Percentiles rank a stretch among this genome's conserved stretches.
phyloP scores from a whole-genome alignment of 148 eudicot genomes.

The Fagopyrum homotropicum region DNA sequence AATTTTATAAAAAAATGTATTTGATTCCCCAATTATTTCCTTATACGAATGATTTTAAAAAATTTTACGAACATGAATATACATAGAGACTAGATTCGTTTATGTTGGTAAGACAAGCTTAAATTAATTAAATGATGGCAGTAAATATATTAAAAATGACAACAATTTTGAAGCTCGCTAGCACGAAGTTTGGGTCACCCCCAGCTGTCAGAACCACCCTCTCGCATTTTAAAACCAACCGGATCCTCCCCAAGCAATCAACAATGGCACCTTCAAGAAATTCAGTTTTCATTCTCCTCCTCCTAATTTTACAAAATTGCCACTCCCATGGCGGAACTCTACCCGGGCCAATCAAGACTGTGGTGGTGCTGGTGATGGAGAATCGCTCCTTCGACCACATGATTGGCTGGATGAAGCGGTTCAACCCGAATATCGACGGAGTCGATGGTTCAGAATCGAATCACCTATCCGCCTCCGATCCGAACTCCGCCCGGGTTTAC shows the following conservation, averaged over 20 bases:
- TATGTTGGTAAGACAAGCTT: no score
- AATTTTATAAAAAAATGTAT: no score
- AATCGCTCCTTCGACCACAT: constrained; percentile 90
- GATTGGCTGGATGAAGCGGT: constrained; percentile 77
- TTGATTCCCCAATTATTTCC: no score
- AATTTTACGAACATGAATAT: no score
- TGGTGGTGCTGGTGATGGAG: constrained; percentile 76
- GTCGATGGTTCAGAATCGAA: constrained; percentile 62
- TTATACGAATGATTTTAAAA: no score
- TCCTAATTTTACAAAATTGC: constrained; percentile 8
- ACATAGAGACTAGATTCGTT: no score
- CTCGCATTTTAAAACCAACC: background rate
- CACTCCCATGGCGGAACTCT: constrained; percentile 1
- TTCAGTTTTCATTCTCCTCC: constrained; percentile 16
- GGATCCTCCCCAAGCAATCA: background rate
- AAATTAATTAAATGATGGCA: no score
- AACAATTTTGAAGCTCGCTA: no score
- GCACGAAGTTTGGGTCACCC: no score
- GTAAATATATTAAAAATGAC: no score
- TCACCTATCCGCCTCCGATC: constrained; percentile 37
- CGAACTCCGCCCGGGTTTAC: constrained; percentile 29
- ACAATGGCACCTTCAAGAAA: background rate
- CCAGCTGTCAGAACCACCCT: background rate
- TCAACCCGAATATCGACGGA: constrained; percentile 62
- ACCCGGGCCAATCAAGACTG: constrained; percentile 44